phyloP scores from a whole-genome alignment of 2,329 filamentous ascomycete species.

The Ophiostoma tasmaniense region DNA sequence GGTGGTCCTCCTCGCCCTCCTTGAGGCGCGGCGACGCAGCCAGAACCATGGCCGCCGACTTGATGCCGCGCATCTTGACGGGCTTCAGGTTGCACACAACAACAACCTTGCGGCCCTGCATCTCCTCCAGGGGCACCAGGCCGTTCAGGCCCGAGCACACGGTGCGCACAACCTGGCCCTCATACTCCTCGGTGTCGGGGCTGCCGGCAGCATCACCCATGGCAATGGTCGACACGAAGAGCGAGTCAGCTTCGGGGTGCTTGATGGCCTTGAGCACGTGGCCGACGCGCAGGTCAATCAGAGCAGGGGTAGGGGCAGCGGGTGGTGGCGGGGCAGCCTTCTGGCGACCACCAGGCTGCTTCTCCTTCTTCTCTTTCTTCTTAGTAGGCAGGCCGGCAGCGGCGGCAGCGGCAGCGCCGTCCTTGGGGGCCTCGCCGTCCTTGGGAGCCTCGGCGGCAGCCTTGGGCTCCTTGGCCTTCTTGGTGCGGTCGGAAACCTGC shows the following conservation, averaged over 20 bases:
- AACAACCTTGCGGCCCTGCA: constrained; percentile 93
- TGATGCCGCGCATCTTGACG: constrained; percentile 92
- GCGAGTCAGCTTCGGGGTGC: constrained; percentile 92
- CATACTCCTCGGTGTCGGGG: constrained; percentile 84
- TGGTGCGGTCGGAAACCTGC: constrained; percentile 51
- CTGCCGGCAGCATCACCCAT: constrained; percentile 80
- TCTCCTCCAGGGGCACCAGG: constrained; percentile 82
- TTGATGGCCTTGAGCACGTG: constrained; percentile 94
- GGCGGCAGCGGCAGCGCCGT: constrained; percentile 28
- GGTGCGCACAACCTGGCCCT: constrained; percentile 84
- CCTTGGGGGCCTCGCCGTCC: background rate
- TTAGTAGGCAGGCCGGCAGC: constrained; percentile 26
- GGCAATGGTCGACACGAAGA: constrained; percentile 92
- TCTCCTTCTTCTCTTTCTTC: constrained; percentile 86
- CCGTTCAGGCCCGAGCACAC: constrained; percentile 97
- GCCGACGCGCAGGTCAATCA: constrained; percentile 92
- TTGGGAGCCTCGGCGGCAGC: constrained; percentile 34
- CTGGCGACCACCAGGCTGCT: constrained; percentile 49
- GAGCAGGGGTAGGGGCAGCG: constrained; percentile 68
- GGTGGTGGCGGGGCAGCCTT: constrained; percentile 62
- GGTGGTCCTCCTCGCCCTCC: constrained; percentile 70
- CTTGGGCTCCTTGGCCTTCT: constrained; percentile 43
- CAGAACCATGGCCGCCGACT: constrained; percentile 79
- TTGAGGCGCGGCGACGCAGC: constrained; percentile 79
- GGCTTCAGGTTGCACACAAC: constrained; percentile 98